phyloP scores from a whole-genome alignment of 768 basidiomycete genomes.

The Lactarius hengduanensis region DNA sequence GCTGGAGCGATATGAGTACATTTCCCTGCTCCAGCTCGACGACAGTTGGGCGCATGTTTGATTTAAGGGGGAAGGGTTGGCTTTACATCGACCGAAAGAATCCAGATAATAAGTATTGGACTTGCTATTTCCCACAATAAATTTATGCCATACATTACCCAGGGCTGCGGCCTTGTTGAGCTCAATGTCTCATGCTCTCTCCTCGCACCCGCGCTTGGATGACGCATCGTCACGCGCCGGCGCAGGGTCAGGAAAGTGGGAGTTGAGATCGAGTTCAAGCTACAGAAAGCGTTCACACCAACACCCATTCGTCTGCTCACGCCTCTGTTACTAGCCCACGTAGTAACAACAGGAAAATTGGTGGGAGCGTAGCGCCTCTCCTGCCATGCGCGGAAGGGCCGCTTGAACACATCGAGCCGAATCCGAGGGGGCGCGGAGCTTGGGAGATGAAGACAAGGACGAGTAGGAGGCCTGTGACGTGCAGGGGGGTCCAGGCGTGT shows the following conservation, averaged over 20 bases:
- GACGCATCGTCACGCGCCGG: not conserved
- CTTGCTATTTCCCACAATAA: no score
- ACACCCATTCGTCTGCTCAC: not conserved
- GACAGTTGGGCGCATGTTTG: no score
- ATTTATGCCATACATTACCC: no score
- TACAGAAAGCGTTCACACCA: constrained; percentile 52
- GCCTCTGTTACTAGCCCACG: not conserved
- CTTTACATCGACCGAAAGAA: no score
- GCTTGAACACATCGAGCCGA: constrained; percentile 64
- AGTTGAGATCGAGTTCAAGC: constrained; percentile 58
- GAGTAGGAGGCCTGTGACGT: constrained; percentile 44
- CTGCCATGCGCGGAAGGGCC: constrained; percentile 73
- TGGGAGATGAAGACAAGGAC: not conserved
- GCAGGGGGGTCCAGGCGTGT: constrained; percentile 85
- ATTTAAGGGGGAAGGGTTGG: no score
- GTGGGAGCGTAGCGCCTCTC: constrained; percentile 30
- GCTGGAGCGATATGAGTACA: no score
- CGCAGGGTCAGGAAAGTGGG: constrained; percentile 6
- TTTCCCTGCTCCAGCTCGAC: no score
- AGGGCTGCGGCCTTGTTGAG: not conserved
- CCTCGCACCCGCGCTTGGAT: constrained; percentile 1
- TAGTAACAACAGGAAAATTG: not conserved
- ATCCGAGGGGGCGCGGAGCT: constrained; percentile 68
- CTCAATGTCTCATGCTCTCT: constrained; percentile 28
- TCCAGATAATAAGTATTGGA: no score